These are phyloP conservation scores for Beauveria sp. DNA, from an alignment of 2,329 filamentous ascomycete species.

Conservation along the genomic window DNA sequence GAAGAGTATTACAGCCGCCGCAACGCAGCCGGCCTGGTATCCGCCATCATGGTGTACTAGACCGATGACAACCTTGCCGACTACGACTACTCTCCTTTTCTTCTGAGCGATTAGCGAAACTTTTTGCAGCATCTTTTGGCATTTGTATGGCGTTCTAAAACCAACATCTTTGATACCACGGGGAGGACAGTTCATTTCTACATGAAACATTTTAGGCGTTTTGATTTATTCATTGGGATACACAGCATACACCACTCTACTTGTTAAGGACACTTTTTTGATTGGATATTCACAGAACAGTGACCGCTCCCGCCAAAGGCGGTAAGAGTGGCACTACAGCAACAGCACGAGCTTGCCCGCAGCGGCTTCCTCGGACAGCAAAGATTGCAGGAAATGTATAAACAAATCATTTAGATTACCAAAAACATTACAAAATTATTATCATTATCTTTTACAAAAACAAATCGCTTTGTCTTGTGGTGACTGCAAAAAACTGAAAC, in stretches of 20 bases:
- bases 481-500: background rate
- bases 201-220: background rate
- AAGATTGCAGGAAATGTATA: background rate
- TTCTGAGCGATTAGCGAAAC: background rate
- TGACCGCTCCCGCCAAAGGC: background rate
- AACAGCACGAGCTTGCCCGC: background rate
- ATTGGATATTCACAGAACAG: too few relatives aligned
- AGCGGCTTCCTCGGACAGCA: background rate
- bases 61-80: background rate
- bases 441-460: background rate
- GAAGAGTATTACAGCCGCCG: constrained; percentile 47
- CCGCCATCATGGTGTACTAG: constrained; percentile 51
- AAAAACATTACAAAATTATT: background rate
- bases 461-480: background rate
- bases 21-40: constrained; percentile 43
- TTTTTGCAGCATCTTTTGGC: constrained; percentile 9
- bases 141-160: constrained; percentile 6
- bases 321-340: background rate
- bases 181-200: too few relatives aligned
- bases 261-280: background rate
- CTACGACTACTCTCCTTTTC: background rate
- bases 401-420: background rate
- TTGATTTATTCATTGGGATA: background rate
- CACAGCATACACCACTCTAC: constrained; percentile 4
- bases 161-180: background rate